A percentile compares a stretch with the other conserved stretches of the same genome.
Conservation (phyloP, 139 green algal genomes). For the Spirogloea muscicola region DNA sequence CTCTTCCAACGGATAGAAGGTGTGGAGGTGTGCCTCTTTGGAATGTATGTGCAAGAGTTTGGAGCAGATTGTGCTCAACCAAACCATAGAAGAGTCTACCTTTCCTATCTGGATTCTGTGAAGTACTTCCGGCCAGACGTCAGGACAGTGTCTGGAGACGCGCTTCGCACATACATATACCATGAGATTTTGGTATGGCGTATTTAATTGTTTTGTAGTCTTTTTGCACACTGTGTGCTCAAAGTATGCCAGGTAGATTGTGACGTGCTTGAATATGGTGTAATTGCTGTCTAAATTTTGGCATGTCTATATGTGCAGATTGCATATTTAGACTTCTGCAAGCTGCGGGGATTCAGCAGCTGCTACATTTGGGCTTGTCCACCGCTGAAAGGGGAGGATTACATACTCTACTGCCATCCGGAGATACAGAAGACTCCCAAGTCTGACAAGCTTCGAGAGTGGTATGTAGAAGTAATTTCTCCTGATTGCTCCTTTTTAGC, state of each 20-base stretch:
- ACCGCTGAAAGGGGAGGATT: conserved; percentile 92
- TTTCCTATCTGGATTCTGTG: conserved; percentile 95
- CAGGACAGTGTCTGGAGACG: conserved; percentile 47
- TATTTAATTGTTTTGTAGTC: no score
- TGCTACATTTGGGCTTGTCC: conserved; percentile 99
- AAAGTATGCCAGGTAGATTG: no score
- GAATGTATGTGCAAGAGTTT: conserved; percentile 96
- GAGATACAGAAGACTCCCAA: conserved; percentile 88
- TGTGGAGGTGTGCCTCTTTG: conserved; percentile 92
- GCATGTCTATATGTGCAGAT: conserved; percentile 55
- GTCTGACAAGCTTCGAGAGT: conserved; percentile 81
- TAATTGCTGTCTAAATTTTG: no score
- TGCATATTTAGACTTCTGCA: conserved; percentile 85
- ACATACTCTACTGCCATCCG: conserved; percentile 99
- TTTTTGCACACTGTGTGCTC: no score
- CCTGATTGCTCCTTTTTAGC: no score
- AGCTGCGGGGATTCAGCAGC: conserved; percentile 75
- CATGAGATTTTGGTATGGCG: conserved; percentile 79
- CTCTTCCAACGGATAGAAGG: conserved; percentile 89
- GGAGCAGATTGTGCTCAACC: conserved; percentile 72
- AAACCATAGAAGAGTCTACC: conserved; percentile 82
- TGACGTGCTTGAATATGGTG: no score
- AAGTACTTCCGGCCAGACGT: conserved; percentile 95
- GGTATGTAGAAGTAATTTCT: no score
- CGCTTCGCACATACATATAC: conserved; percentile 94